A percentile compares a stretch with the other conserved stretches of the same genome.
Evolutionary conservation across 306 rosid genomes (phyloP).

Genomic region (Lotus japonicus): DNA sequence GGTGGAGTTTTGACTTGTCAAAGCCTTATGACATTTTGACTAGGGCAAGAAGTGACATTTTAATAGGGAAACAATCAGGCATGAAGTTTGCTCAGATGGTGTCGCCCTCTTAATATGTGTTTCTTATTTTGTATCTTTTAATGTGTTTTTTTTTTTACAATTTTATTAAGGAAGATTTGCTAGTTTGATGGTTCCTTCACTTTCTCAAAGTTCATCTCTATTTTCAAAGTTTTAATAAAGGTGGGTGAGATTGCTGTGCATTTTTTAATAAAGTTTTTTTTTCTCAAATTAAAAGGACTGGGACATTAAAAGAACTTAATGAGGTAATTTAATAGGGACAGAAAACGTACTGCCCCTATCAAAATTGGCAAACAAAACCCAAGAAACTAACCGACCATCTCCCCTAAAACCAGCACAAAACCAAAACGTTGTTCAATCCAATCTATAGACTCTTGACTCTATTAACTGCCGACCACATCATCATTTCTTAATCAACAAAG

Average conservation of each 20-base stretch:
- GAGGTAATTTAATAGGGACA: slow-evolving; percentile 16
- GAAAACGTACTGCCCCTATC: not conserved
- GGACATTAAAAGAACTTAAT: not conserved
- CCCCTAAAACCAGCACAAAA: slow-evolving; percentile 67
- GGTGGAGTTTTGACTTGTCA: too few species aligned
- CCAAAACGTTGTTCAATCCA: not conserved
- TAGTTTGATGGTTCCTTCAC: not conserved
- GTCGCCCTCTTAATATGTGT: too few species aligned
- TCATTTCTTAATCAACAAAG: slow-evolving; percentile 35
- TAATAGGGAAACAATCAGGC: too few species aligned
- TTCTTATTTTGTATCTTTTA: too few species aligned
- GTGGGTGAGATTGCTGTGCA: not conserved
- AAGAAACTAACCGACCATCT: slow-evolving; percentile 69
- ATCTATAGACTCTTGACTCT: slow-evolving; percentile 3
- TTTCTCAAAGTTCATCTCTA: not conserved
- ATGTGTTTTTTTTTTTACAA: too few species aligned
- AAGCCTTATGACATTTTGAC: too few species aligned
- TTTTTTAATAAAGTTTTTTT: not conserved
- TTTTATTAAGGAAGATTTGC: slow-evolving; percentile 3
- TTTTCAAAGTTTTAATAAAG: not conserved
- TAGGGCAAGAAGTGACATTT: too few species aligned
- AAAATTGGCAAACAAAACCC: slow-evolving; percentile 21
- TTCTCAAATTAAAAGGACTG: not conserved
- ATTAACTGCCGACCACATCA: slow-evolving; percentile 50
- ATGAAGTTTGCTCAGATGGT: too few species aligned